Conservation (phyloP, 1,284 basidiomycete genomes). For the Nidula niveotomentosa region DNA sequence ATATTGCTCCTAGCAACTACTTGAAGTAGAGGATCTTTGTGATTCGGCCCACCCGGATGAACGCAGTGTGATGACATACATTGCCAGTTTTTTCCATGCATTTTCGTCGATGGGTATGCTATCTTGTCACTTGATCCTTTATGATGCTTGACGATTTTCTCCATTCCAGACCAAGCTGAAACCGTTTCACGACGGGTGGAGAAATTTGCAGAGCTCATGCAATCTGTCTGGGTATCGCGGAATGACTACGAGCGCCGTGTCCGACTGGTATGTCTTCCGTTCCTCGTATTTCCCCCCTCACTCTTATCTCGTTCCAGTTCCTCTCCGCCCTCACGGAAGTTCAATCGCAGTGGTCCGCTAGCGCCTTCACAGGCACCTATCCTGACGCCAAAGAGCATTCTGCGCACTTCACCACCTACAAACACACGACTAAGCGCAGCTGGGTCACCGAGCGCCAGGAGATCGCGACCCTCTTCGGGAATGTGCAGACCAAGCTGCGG, state of each 20-base stretch:
- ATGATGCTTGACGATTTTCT: background rate
- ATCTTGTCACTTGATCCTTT: background rate
- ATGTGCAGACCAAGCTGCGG: conserved; percentile 92
- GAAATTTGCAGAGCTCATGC: conserved; percentile 96
- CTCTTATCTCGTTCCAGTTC: conserved; percentile 41
- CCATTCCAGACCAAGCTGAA: conserved; percentile 82
- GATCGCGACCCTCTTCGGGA: conserved; percentile 85
- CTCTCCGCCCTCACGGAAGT: conserved; percentile 63
- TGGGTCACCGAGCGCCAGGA: conserved; percentile 94
- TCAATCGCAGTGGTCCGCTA: conserved; percentile 64
- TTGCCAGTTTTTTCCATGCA: conserved; percentile 97
- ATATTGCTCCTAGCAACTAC: conserved; percentile 65
- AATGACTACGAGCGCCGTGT: conserved; percentile 96
- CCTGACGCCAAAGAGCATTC: conserved; percentile 79
- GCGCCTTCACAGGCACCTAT: conserved; percentile 74
- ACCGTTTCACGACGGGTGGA: conserved; percentile 92
- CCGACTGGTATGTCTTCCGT: conserved; percentile 48
- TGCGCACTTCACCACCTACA: conserved; percentile 77
- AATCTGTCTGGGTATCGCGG: conserved; percentile 80
- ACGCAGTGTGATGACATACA: conserved; percentile 93
- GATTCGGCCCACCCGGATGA: conserved; percentile 90
- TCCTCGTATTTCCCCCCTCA: background rate
- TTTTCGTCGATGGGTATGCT: conserved; percentile 94
- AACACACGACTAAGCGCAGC: conserved; percentile 80
- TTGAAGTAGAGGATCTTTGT: conserved; percentile 97